These are phyloP conservation scores for Boletellus ananiceps DNA, from an alignment of 768 basidiomycete genomes.

Conservation along the genomic window DNA sequence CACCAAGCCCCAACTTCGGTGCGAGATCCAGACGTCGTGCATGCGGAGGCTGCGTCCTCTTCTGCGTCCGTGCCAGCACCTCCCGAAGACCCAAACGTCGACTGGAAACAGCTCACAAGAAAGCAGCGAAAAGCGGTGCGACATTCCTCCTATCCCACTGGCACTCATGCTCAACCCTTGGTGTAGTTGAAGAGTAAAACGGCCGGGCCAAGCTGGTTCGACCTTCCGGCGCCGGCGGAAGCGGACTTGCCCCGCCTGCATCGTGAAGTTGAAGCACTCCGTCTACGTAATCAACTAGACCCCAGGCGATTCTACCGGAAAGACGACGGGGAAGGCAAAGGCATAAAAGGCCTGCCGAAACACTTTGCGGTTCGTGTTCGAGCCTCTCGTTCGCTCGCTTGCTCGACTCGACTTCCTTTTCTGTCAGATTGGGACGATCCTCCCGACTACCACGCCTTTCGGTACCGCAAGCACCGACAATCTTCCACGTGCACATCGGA, in stretches of 20 bases:
- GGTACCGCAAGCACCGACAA: slow-evolving; percentile 67
- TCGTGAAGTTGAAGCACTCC: slow-evolving; percentile 84
- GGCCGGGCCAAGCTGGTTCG: slow-evolving; percentile 81
- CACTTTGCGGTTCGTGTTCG: slow-evolving; percentile 72
- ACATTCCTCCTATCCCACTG: background rate
- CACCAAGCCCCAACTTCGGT: slow-evolving; percentile 43
- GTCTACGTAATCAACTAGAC: slow-evolving; percentile 83
- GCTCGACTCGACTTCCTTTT: slow-evolving; percentile 6
- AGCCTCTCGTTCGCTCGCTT: slow-evolving; percentile 2
- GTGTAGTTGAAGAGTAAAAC: slow-evolving; percentile 63
- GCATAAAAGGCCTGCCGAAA: slow-evolving; percentile 80
- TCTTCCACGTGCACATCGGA: slow-evolving; percentile 62
- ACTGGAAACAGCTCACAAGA: slow-evolving; percentile 67
- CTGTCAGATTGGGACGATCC: slow-evolving; percentile 70
- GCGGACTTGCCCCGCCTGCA: slow-evolving; percentile 74
- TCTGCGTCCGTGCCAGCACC: slow-evolving; percentile 49
- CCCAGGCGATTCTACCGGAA: slow-evolving; percentile 90
- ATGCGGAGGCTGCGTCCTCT: slow-evolving; percentile 48
- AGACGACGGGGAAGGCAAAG: slow-evolving; percentile 81
- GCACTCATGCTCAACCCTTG: background rate
- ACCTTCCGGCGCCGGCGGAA: slow-evolving; percentile 77
- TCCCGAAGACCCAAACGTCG: slow-evolving; percentile 57
- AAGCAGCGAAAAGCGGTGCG: slow-evolving; percentile 67
- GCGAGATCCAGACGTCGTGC: slow-evolving; percentile 60
- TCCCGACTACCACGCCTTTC: slow-evolving; percentile 68